These are phyloP conservation scores for Amanita pallidorosea DNA, from an alignment of 768 basidiomycete species.

Conservation along the genomic window DNA sequence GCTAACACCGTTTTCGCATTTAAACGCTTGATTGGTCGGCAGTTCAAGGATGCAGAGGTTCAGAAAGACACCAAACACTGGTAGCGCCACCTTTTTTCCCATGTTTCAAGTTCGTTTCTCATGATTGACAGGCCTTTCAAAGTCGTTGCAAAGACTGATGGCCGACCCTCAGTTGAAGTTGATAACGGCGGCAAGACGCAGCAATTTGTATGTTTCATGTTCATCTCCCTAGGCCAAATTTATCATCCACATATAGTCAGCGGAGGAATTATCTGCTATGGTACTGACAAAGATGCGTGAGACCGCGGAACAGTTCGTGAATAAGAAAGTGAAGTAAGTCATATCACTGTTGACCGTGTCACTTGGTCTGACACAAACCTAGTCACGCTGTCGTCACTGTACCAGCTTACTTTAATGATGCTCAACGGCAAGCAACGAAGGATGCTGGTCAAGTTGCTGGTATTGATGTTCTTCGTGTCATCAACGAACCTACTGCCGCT, in stretches of 20 bases:
- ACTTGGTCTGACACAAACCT: conserved; percentile 5
- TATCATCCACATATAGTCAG: conserved; percentile 37
- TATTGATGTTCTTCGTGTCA: conserved; percentile 93
- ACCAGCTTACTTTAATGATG: conserved; percentile 99
- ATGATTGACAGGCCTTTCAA: conserved; percentile 58
- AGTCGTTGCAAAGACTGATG: conserved; percentile 60
- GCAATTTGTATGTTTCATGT: conserved; percentile 44
- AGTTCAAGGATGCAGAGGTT: conserved; percentile 89
- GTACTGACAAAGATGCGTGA: conserved; percentile 90
- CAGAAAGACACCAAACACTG: conserved; percentile 83
- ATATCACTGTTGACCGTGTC: not conserved
- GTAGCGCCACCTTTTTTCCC: conserved; percentile 24
- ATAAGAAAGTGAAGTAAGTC: conserved; percentile 89
- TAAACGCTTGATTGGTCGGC: conserved; percentile 91
- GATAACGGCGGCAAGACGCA: conserved; percentile 82
- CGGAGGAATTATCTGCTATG: conserved; percentile 84
- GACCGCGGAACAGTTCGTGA: conserved; percentile 87
- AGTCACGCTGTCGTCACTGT: conserved; percentile 91
- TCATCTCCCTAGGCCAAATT: conserved; percentile 6
- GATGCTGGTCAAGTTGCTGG: conserved; percentile 97
- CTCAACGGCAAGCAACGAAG: conserved; percentile 98
- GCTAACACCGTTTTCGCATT: conserved; percentile 90
- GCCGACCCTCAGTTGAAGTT: conserved; percentile 73
- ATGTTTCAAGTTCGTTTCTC: conserved; percentile 1
- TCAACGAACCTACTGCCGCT: conserved; percentile 98